Evolutionary conservation across 768 basidiomycete genomes (phyloP), one percentile per base, ranked within the genome.

Genomic region (Mrakia hoshinonis): DNA sequence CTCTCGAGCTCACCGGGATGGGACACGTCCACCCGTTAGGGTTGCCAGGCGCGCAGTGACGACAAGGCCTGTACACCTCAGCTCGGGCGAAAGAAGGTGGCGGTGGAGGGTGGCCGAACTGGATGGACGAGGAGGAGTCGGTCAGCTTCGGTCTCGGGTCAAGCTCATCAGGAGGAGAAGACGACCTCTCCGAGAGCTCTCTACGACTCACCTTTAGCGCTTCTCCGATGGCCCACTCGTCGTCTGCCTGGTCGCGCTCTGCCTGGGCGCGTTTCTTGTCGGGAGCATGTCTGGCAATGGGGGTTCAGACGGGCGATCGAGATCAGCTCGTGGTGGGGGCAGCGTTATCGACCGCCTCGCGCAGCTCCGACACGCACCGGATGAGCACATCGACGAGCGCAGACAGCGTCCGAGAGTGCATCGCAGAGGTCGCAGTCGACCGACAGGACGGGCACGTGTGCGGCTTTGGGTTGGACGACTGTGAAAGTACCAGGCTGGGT

Each of bases 161-260:
- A n/a, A n/a, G n/a, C n/a, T n/a, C n/a, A n/a, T n/a, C n/a, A n/a
- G n/a, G n/a, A n/a, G n/a, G n/a, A n/a, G n/a, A n/a, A n/a, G n/a
- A n/a, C n/a, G n/a, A n/a, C n/a, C n/a, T n/a, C n/a, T n/a, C n/a
- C n/a, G n/a, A n/a, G n/a, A n/a, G n/a, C n/a, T n/a, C n/a, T n/a
- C n/a, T n/a, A n/a, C n/a, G n/a, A n/a, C 69, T 31, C 2, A 70
- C 69, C 29, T 13, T 49, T 18, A 71, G 65, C 1, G 46, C 29
- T 29, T 65, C 62, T 24, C 64, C 70, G 43, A 66, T 43, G 9
- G 54, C 47, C 70, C 70, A 71, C 6, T 55, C 38, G 20, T 60
- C 43, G 29, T 71, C 64, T 6, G 70, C 70, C 38, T 71, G 70
- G 29, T 71, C 55, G 43, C 31, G 55, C 43, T 71, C 70, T 36